Evolutionary conservation across 345 rosid genomes (phyloP).

Genomic region (thale cress (Arabidopsis thaliana)): DNA sequence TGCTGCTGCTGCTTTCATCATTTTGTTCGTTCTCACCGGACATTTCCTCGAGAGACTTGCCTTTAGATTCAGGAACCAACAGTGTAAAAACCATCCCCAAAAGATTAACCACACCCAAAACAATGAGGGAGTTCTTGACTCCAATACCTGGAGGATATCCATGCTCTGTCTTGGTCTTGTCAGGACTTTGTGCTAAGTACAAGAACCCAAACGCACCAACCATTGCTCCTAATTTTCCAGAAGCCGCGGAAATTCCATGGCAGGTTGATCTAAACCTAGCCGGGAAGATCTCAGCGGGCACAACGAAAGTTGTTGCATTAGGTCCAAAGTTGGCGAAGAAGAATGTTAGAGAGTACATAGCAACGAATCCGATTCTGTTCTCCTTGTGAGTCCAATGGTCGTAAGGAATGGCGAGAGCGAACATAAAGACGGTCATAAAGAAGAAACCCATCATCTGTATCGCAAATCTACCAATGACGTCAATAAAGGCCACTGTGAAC

Average conservation of each 20-base stretch:
- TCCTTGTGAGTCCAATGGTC: slow-evolving; percentile 81
- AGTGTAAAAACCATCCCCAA: slow-evolving; percentile 74
- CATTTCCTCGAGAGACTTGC: slow-evolving; percentile 82
- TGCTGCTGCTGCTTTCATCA: slow-evolving; percentile 29
- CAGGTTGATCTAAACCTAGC: slow-evolving; percentile 90
- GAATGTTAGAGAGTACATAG: slow-evolving; percentile 74
- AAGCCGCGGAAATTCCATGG: slow-evolving; percentile 88
- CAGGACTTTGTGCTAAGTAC: slow-evolving; percentile 71
- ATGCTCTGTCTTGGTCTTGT: slow-evolving; percentile 77
- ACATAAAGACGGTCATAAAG: slow-evolving; percentile 94
- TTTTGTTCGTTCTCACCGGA: slow-evolving; percentile 68
- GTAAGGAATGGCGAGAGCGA: slow-evolving; percentile 84
- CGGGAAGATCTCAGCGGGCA: slow-evolving; percentile 90
- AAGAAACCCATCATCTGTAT: slow-evolving; percentile 89
- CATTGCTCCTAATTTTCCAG: slow-evolving; percentile 87
- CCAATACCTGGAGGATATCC: slow-evolving; percentile 94
- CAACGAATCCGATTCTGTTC: slow-evolving; percentile 73
- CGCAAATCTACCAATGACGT: slow-evolving; percentile 69
- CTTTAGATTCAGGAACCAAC: slow-evolving; percentile 89
- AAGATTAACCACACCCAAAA: slow-evolving; percentile 64
- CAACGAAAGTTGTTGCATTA: slow-evolving; percentile 83
- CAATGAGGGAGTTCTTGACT: slow-evolving; percentile 69
- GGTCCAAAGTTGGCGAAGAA: slow-evolving; percentile 94
- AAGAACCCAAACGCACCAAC: slow-evolving; percentile 90
- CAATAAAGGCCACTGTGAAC: slow-evolving; percentile 78